Percentiles rank a stretch among this genome's conserved stretches.
Evolutionary conservation across 2,329 filamentous ascomycete genomes (phyloP).

Genomic region (Teratosphaeria epicoccoides): DNA sequence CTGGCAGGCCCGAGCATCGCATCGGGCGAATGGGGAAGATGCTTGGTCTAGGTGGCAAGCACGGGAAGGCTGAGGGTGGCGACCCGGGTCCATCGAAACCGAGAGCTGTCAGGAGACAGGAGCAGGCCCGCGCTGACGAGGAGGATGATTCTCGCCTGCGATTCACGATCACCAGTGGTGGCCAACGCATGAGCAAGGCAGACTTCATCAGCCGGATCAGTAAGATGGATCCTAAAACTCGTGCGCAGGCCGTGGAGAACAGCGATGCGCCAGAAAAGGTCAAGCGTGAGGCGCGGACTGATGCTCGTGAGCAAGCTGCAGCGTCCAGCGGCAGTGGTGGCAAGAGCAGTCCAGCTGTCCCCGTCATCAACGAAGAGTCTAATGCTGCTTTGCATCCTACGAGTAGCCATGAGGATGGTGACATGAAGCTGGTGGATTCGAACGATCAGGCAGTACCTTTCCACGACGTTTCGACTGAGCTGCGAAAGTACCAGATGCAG

Average conservation of each 20-base stretch:
- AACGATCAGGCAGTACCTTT: conserved; percentile 38
- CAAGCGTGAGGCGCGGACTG: conserved; percentile 36
- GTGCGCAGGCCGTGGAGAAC: conserved; percentile 39
- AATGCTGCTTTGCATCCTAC: conserved; percentile 25
- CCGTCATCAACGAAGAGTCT: conserved; percentile 13
- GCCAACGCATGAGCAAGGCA: conserved; percentile 65
- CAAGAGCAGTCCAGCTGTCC: conserved; percentile 7
- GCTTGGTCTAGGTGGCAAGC: conserved; percentile 33
- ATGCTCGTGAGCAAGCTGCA: conserved; percentile 26
- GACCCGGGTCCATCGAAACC: conserved; percentile 7
- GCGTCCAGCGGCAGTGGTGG: conserved; percentile 4
- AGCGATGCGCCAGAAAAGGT: conserved; percentile 38
- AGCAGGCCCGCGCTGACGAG: conserved; percentile 29
- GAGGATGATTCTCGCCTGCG: conserved; percentile 62
- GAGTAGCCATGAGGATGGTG: conserved; percentile 30
- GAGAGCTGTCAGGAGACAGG: conserved; percentile 5
- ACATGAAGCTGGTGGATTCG: conserved; percentile 36
- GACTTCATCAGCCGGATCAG: conserved; percentile 69
- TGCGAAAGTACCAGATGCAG: conserved; percentile 10
- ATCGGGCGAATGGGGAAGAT: conserved; percentile 44
- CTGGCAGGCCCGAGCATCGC: conserved; percentile 30
- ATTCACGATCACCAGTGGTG: conserved; percentile 65
- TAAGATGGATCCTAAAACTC: conserved; percentile 57
- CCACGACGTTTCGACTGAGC: conserved; percentile 31
- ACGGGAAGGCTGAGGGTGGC: conserved; percentile 17